Base-by-base conservation (phyloP, 495 filamentous ascomycete genomes). In the Aspergillus campestris region DNA sequence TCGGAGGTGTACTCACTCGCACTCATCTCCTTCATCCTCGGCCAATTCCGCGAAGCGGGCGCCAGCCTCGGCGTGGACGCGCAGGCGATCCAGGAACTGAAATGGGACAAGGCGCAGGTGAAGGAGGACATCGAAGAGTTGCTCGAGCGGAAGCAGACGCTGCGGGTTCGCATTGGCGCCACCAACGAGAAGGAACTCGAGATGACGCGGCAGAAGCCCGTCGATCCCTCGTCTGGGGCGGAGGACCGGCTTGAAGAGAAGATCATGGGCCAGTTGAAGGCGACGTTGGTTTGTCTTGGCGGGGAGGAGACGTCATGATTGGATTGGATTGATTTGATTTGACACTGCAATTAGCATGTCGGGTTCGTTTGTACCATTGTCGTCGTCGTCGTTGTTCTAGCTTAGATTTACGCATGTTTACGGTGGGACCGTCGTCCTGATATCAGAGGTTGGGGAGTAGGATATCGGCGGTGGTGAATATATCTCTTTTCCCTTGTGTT, bases 81-180 rank as follows among this genome's bases (percentile, higher is more conserved):
- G 7, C 60, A 61, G n/a, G 70, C 80, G 12, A 79, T 95, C 9
- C 66, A 70, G 42, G 71, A 77, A 30, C 69, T 94, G 34, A 74
- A 76, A 50, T 94, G 86, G 84, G 86, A 94, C 53, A 70, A 71
- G 34, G 68, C 61, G 8, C 68, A 72, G 18, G 73, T 89, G 44
- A 77, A 81, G 54, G 89, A 92, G 58, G 86, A 89, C 53, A 79
- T 89, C 34, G 84, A 91, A 47, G 82, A 77, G 41, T 84, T 86
- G 68, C 61, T 95, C 45, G 68, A 73, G 34, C 73, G 82, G 14
- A 69, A 75, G 38, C 69, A 70, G 47, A 63, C 73, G 31, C 62
- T 95, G 45, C 68, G 84, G 31, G 77, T 83, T 29, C 73, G 83
- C 45, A 73, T 94, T 34, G 68, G 87, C 48, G 80, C 88, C n/a